Evolutionary conservation across 1,139 yeast genomes (phyloP).

Genomic region (Magnusiomyces suaveolens): DNA sequence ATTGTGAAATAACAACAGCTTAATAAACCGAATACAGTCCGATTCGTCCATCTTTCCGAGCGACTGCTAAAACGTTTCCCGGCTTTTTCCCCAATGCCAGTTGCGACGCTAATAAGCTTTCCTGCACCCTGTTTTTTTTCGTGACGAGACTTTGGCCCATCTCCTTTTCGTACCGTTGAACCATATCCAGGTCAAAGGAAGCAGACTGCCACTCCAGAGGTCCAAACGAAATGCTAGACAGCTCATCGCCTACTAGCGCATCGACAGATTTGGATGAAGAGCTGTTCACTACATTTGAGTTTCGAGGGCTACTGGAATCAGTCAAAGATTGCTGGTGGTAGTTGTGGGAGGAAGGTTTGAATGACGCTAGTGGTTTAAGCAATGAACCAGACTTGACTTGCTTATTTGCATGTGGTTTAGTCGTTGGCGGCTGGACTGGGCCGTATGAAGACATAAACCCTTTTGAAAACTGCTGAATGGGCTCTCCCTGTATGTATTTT

Average conservation of each 20-base stretch:
- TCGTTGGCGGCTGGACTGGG: background rate
- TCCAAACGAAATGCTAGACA: background rate
- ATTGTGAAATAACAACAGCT: too few species aligned
- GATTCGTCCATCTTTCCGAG: slow-evolving; percentile 34
- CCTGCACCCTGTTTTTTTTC: too few species aligned
- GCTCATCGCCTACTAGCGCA: background rate
- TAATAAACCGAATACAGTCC: slow-evolving; percentile 27
- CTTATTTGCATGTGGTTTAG: background rate
- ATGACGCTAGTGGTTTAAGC: slow-evolving; percentile 26
- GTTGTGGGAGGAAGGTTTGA: slow-evolving; percentile 13
- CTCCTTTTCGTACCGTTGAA: too few species aligned
- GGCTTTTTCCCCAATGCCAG: too few species aligned
- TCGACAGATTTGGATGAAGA: background rate
- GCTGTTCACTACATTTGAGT: background rate
- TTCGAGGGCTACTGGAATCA: background rate
- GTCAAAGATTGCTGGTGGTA: background rate
- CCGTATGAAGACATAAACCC: background rate
- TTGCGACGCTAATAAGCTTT: too few species aligned
- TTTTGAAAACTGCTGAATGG: background rate
- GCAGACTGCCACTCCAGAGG: background rate
- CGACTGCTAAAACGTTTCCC: slow-evolving; percentile 34
- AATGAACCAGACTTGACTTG: background rate
- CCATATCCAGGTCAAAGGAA: background rate
- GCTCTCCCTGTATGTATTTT: background rate
- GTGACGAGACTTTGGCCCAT: too few species aligned